A percentile compares a stretch with the other conserved stretches of the same genome.
Conservation (phyloP, 169 alveolate genomes). For the Eimeria praecox region DNA sequence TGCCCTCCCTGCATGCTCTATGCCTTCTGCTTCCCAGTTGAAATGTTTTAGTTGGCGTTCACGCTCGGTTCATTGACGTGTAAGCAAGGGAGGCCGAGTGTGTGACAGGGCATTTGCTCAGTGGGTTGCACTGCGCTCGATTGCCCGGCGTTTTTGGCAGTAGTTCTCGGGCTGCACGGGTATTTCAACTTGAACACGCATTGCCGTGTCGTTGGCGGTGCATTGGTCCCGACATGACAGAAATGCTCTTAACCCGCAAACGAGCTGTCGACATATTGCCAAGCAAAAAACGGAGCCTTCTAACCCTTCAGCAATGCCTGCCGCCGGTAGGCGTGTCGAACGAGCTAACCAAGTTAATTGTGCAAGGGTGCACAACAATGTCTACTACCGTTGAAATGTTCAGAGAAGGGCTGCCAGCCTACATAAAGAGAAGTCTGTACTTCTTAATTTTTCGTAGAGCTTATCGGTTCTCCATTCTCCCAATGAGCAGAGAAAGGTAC, state of each 20-base stretch:
- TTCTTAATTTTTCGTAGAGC: not conserved
- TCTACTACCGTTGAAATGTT: too few species aligned
- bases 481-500: conserved; percentile 35
- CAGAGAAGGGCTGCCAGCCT: too few species aligned
- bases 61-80: not conserved
- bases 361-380: not conserved
- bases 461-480: conserved; percentile 8
- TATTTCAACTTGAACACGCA: too few species aligned
- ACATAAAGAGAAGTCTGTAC: not conserved
- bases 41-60: not conserved
- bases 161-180: too few species aligned
- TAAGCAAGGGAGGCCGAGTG: not conserved
- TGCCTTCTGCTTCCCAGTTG: too few species aligned
- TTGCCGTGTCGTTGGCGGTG: too few species aligned
- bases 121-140: too few species aligned
- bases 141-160: too few species aligned
- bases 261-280: not conserved
- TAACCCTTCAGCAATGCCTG: not conserved
- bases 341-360: not conserved
- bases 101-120: not conserved
- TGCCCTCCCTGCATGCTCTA: too few species aligned
- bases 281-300: not conserved
- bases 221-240: too few species aligned
- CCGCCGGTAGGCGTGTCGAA: not conserved
- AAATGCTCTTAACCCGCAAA: not conserved